phyloP scores from a whole-genome alignment of 2,329 filamentous ascomycete genomes.

The Hortaea sp. region DNA sequence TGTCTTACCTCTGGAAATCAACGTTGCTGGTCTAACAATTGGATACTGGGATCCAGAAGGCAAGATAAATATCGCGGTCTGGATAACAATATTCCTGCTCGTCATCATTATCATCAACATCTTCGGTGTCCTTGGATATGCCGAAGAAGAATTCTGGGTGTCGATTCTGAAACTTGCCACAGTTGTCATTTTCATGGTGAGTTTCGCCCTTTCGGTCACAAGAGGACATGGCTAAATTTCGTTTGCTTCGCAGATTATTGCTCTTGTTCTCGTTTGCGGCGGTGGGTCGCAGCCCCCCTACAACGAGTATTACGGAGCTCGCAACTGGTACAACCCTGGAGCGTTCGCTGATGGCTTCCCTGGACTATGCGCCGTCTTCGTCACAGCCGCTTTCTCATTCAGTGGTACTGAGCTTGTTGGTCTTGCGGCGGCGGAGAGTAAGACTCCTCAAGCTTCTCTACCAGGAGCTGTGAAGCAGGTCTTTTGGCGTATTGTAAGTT shows the following conservation, averaged over 20 bases:
- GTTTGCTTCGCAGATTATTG: constrained; percentile 60
- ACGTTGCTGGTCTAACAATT: constrained; percentile 22
- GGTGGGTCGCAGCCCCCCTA: constrained; percentile 23
- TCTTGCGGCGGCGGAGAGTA: constrained; percentile 42
- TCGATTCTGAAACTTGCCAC: constrained; percentile 2
- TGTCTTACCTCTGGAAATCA: constrained; percentile 24
- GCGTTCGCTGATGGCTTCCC: constrained; percentile 17
- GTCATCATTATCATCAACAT: constrained; percentile 20
- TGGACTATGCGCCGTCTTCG: constrained; percentile 19
- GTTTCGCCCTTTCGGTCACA: constrained; percentile 37
- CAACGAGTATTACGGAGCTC: constrained; percentile 38
- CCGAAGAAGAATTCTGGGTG: constrained; percentile 12
- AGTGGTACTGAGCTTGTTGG: constrained; percentile 44
- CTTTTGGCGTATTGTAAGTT: constrained; percentile 20
- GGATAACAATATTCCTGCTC: constrained; percentile 23
- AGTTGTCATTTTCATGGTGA: constrained; percentile 19
- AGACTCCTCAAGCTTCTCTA: constrained; percentile 37
- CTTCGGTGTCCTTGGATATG: constrained; percentile 27
- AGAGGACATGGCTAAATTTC: constrained; percentile 34
- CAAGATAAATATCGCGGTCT: constrained; percentile 21
- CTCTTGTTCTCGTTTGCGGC: constrained; percentile 22
- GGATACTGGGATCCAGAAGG: constrained; percentile 18
- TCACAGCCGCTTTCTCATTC: constrained; percentile 40
- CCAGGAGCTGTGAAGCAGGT: constrained; percentile 22
- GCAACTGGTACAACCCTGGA: constrained; percentile 31